A percentile compares a stretch with the other conserved stretches of the same genome.
These are phyloP conservation scores for Chaetomiaceae sp. DNA, from an alignment of 2,329 filamentous ascomycete species.

Conservation along the genomic window DNA sequence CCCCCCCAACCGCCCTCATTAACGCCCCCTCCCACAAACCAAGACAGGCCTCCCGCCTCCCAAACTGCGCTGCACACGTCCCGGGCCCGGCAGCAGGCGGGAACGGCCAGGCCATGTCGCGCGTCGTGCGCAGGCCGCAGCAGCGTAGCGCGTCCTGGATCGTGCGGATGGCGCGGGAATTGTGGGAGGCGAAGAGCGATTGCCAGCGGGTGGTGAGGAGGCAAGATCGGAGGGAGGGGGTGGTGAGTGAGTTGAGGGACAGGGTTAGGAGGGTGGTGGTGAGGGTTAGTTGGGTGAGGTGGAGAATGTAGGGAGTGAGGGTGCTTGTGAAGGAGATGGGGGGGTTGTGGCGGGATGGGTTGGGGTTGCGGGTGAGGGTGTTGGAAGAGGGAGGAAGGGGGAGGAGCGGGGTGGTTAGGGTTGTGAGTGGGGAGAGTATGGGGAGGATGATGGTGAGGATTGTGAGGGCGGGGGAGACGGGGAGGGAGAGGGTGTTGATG, in stretches of 20 bases:
- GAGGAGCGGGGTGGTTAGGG: slow-evolving; percentile 31
- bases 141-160: slow-evolving; percentile 63
- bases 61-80: slow-evolving; percentile 9
- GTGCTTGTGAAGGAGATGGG: slow-evolving; percentile 36
- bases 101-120: slow-evolving; percentile 61
- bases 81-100: slow-evolving; percentile 19
- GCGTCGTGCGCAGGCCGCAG: slow-evolving; percentile 55
- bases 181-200: slow-evolving; percentile 44
- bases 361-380: slow-evolving; percentile 2
- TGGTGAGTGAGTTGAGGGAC: slow-evolving; percentile 36
- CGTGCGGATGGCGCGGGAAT: slow-evolving; percentile 43
- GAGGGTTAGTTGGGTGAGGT: slow-evolving; percentile 30
- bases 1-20: slow-evolving; percentile 1
- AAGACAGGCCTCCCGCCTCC: slow-evolving; percentile 6
- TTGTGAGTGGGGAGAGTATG: slow-evolving; percentile 33
- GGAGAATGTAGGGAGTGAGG: background rate
- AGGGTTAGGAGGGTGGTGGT: slow-evolving; percentile 35
- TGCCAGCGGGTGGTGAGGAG: slow-evolving; percentile 52
- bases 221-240: slow-evolving; percentile 40
- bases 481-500: slow-evolving; percentile 35
- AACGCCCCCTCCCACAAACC: slow-evolving; percentile 12
- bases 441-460: slow-evolving; percentile 37
- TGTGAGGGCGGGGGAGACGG: slow-evolving; percentile 32
- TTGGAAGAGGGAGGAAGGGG: slow-evolving; percentile 22
- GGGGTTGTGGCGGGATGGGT: slow-evolving; percentile 15